Conservation (phyloP, 257 asterid species). For the Perilla frutescens region DNA sequence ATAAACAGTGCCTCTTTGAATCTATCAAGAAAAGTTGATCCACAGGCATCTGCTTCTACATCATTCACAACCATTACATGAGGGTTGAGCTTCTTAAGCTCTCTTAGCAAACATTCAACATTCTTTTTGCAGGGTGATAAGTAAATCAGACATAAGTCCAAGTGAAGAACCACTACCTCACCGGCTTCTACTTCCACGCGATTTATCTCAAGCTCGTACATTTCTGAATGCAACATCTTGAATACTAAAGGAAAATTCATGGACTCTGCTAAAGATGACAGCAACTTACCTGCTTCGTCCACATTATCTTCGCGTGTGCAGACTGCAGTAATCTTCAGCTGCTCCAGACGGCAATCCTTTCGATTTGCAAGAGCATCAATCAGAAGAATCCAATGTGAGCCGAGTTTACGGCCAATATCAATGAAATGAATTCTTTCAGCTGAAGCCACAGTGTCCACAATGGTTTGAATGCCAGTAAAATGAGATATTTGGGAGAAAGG, state of each 20-base stretch:
- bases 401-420: constrained; percentile 42
- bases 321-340: constrained; percentile 50
- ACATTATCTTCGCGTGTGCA: constrained; percentile 35
- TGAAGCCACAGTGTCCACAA: constrained; percentile 45
- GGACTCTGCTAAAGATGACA: constrained; percentile 42
- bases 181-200: constrained; percentile 33
- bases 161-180: constrained; percentile 39
- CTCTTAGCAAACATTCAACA: not conserved
- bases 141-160: not conserved
- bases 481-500: constrained; percentile 44
- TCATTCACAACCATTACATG: constrained; percentile 38
- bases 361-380: constrained; percentile 47
- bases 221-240: constrained; percentile 27
- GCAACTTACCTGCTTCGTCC: constrained; percentile 33
- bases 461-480: constrained; percentile 47
- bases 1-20: constrained; percentile 33
- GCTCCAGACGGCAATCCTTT: constrained; percentile 28
- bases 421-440: constrained; percentile 49
- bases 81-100: constrained; percentile 35
- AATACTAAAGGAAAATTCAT: constrained; percentile 41
- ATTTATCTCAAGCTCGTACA: constrained; percentile 32
- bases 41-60: constrained; percentile 32
- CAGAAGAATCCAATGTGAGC: constrained; percentile 48
- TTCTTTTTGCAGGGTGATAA: not conserved
- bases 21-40: constrained; percentile 27